These are phyloP conservation scores for Arthrobotrys conoides DNA, from an alignment of 2,329 filamentous ascomycete genomes.

Conservation along the genomic window DNA sequence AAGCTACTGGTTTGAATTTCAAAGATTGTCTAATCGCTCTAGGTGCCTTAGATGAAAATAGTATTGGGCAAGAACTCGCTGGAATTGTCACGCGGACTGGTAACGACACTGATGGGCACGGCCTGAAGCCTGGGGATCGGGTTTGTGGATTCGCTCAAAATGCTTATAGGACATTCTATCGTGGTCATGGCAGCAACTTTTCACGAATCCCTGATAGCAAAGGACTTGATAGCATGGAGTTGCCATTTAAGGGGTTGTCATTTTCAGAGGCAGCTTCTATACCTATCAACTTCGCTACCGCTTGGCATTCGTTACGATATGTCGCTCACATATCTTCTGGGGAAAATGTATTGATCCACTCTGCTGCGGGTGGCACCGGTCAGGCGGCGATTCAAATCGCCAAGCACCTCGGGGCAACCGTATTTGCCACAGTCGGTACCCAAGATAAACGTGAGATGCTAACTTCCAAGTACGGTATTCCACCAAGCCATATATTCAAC, in stretches of 20 bases:
- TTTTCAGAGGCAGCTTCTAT: constrained; percentile 38
- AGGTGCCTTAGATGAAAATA: constrained; percentile 52
- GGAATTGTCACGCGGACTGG: constrained; percentile 62
- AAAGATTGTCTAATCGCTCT: constrained; percentile 49
- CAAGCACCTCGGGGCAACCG: constrained; percentile 62
- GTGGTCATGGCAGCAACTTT: constrained; percentile 5
- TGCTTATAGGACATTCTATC: constrained; percentile 31
- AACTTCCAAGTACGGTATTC: constrained; percentile 64
- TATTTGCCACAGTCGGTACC: constrained; percentile 69
- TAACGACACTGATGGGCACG: constrained; percentile 1
- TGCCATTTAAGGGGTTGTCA: too few relatives aligned
- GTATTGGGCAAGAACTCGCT: constrained; percentile 51
- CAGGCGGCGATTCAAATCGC: constrained; percentile 45
- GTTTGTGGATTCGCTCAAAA: constrained; percentile 29
- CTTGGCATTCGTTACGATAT: constrained; percentile 31
- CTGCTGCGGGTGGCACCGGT: constrained; percentile 29
- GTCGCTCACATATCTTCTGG: constrained; percentile 4
- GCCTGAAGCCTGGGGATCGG: constrained; percentile 6
- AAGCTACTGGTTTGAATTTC: constrained; percentile 66
- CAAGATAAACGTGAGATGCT: constrained; percentile 66
- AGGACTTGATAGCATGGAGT: too few relatives aligned
- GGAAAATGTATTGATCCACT: constrained; percentile 38
- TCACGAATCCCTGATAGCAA: constrained; percentile 18
- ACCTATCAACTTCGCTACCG: constrained; percentile 40
- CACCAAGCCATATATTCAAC: constrained; percentile 67